Base-by-base conservation (phyloP, 257 asterid genomes). In the Ilex aquifolium region DNA sequence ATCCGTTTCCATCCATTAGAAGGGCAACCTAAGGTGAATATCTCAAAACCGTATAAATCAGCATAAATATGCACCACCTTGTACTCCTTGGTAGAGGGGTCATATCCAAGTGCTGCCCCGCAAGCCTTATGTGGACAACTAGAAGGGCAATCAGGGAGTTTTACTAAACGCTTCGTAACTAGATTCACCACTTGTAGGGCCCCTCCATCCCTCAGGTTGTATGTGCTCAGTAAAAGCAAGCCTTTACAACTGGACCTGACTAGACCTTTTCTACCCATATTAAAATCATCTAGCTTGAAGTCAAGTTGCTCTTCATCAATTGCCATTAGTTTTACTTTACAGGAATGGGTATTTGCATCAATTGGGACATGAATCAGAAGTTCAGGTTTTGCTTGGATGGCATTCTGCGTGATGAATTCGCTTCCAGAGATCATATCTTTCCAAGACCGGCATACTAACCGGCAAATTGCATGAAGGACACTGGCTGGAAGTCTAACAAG, bases 211-310 rank as follows among this genome's bases (percentile, higher is more conserved):
- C 32, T 13, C 32, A 56, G 61, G 52, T 53, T 44, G 62, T 53
- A 21, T 1, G 27, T 21, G 27, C 27, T 40, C 36, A 66, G 57
- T 44, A 72, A 57, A 44, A 66, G 40, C 31, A 72, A 66, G 32
- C 73, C 77, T 6, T 66, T 60, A 17, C 69, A 72, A 52, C 73
- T 66, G 55, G 68, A 61, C 51, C 65, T 54, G 44, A 42, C 12
- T 4, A 30, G 36, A 44, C 46, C 36, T 31, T 30, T 29, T 50
- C 61, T 48, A 62, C 12, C 10, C 7, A 36, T 27, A 36, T 69
- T 72, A 57, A 50, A 46, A 31, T 69, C 55, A 30, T 5, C 39
- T 42, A 12, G 42, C 40, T 57, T 56, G 44, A 31, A 66, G 6
- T 57, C 64, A 44, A 31, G 66, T 42, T 40, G 44, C 55, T n/a